A percentile compares a stretch with the other conserved stretches of the same genome.
Evolutionary conservation across 176 grass and related monocot species (phyloP).

Genomic region (Cenchrus americanus): DNA sequence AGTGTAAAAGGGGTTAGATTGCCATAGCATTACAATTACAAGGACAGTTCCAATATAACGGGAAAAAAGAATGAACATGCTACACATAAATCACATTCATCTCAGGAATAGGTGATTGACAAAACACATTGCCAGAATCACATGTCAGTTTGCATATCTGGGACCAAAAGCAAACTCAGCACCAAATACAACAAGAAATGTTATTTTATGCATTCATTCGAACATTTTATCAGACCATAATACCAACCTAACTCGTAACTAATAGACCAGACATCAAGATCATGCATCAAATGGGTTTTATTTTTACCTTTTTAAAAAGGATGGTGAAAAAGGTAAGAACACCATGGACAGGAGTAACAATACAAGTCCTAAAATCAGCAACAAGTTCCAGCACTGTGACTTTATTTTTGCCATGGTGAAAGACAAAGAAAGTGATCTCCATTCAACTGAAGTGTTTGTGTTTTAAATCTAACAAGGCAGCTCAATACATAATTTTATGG

Average conservation of each 20-base stretch:
- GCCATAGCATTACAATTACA: neutral
- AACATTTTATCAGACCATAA: neutral
- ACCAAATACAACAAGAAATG: neutral
- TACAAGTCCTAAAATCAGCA: neutral
- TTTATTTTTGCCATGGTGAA: neutral
- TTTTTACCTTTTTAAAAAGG: neutral
- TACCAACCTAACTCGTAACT: neutral
- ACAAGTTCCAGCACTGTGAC: neutral
- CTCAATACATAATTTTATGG: neutral
- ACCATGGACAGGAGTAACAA: neutral
- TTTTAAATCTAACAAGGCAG: neutral
- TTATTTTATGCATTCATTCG: neutral
- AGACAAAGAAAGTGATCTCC: neutral
- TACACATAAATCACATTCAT: conserved; percentile 17
- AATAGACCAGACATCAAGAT: neutral
- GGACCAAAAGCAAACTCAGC: neutral
- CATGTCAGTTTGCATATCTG: neutral
- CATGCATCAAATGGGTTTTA: neutral
- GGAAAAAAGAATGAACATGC: neutral
- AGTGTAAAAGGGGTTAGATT: neutral
- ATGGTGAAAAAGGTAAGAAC: neutral
- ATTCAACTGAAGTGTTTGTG: neutral
- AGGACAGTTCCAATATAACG: neutral
- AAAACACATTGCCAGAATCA: neutral
- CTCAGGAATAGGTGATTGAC: neutral